Evolutionary conservation across 257 asterid genomes (phyloP).

Genomic region (Gynochthodes officinalis): DNA sequence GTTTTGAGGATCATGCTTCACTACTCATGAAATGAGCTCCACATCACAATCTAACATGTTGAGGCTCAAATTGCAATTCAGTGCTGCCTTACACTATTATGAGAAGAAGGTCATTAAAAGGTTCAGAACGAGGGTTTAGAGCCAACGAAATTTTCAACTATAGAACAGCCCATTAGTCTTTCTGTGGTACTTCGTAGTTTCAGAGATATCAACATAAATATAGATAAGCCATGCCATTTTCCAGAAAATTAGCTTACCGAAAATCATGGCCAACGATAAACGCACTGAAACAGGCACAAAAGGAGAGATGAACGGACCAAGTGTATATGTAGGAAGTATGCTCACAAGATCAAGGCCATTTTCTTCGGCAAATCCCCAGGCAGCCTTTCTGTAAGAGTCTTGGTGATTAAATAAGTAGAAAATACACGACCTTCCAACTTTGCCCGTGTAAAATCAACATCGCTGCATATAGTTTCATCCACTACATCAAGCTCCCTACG

Average conservation of each 20-base stretch:
- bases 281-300: conserved; percentile 39
- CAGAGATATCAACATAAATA: too few relatives aligned
- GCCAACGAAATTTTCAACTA: too few relatives aligned
- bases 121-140: too few relatives aligned
- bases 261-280: conserved; percentile 35
- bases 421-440: not conserved
- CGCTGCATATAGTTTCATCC: conserved; percentile 38
- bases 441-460: conserved; percentile 23
- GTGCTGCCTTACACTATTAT: too few relatives aligned
- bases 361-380: conserved; percentile 37
- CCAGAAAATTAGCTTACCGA: conserved; percentile 23
- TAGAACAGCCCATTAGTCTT: too few relatives aligned
- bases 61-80: too few relatives aligned
- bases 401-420: conserved; percentile 43
- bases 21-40: too few relatives aligned
- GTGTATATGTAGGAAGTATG: conserved; percentile 38
- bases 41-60: too few relatives aligned
- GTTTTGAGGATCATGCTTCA: too few relatives aligned
- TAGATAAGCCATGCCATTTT: not conserved
- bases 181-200: too few relatives aligned
- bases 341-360: conserved; percentile 51
- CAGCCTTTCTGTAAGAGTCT: conserved; percentile 48
- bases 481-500: not conserved
- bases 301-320: too few relatives aligned
- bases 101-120: too few relatives aligned